Evolutionary conservation across 73 alveolate genomes (phyloP), one percentile per base, ranked within the genome.

Genomic region (Tetrahymena borealis): DNA sequence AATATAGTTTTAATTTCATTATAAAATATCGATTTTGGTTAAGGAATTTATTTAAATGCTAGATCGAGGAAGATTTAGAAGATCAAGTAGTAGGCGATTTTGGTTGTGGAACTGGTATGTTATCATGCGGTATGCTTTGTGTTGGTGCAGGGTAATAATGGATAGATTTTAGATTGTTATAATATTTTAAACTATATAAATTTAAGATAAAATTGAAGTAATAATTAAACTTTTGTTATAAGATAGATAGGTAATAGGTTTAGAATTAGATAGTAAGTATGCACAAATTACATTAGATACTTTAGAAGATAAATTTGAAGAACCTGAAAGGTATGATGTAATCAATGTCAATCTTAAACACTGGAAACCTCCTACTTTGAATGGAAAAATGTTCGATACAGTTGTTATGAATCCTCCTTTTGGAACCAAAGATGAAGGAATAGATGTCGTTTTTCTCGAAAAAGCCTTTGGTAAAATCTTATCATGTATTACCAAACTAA

Each of bases 51-150:
- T n/a, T n/a, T n/a, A n/a, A n/a, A n/a, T n/a, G n/a, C n/a, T n/a
- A 39, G 39, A 90, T 39, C 31, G 93, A 93, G 40, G 95, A 93
- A 20, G 38, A 85, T 85, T 28, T 93, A 35, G 90, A 93, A 39
- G 91, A 85, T 39, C 32, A 79, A 85, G 33, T 93, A 11, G 78
- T 78, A 38, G 95, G 93, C 24, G 95, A 93, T 93, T 85, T 93
- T 38, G 95, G 95, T 32, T 93, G 95, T 32, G 95, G 95, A 39
- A 93, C 95, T 28, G 95, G 95, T 0, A 93, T 93, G 95, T 90
- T 93, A 79, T 78, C 95, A 78, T 91, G 93, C 16, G 95, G 93
- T 13, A 38, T 93, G 77, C 28, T 93, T 36, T 93, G 93, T 93
- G 91, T 79, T 18, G 91, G 91, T 79, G 95, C 91, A 39, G 93